phyloP scores from a whole-genome alignment of 306 rosid species.

The Fragaria iinumae region DNA sequence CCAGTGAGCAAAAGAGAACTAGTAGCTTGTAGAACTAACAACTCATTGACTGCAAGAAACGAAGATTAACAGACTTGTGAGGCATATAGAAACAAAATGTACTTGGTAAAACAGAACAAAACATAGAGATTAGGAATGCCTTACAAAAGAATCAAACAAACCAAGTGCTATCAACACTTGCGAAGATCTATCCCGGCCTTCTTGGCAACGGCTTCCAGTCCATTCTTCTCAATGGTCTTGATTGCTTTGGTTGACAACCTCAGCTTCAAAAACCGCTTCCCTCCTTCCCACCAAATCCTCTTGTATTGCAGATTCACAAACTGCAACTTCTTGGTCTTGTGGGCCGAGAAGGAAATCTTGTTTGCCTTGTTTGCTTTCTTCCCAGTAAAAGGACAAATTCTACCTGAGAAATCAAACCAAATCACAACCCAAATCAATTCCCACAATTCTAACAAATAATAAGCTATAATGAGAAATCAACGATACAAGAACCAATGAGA shows the following conservation, averaged over 20 bases:
- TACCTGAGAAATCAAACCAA: slow-evolving; percentile 43
- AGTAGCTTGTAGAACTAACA: background rate
- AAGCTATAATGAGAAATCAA: background rate
- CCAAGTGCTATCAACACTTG: slow-evolving; percentile 44
- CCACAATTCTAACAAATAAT: background rate
- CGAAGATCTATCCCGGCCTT: slow-evolving; percentile 92
- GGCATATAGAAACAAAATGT: background rate
- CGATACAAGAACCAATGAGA: background rate
- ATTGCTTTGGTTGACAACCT: slow-evolving; percentile 88
- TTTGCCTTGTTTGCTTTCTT: slow-evolving; percentile 91
- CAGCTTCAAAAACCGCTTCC: slow-evolving; percentile 85
- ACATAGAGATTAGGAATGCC: slow-evolving; percentile 13
- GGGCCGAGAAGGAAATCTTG: slow-evolving; percentile 76
- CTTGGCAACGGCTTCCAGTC: slow-evolving; percentile 93
- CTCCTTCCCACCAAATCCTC: slow-evolving; percentile 97
- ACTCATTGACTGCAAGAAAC: background rate
- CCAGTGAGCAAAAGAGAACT: background rate
- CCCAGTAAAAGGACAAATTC: slow-evolving; percentile 87
- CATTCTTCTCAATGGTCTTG: slow-evolving; percentile 94
- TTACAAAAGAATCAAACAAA: slow-evolving; percentile 18
- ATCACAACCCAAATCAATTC: slow-evolving; percentile 5
- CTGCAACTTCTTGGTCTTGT: slow-evolving; percentile 88
- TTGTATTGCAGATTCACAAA: slow-evolving; percentile 94
- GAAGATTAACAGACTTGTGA: background rate
- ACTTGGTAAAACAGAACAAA: background rate